Conservation (phyloP, 768 basidiomycete genomes). For the Russula sp. region DNA sequence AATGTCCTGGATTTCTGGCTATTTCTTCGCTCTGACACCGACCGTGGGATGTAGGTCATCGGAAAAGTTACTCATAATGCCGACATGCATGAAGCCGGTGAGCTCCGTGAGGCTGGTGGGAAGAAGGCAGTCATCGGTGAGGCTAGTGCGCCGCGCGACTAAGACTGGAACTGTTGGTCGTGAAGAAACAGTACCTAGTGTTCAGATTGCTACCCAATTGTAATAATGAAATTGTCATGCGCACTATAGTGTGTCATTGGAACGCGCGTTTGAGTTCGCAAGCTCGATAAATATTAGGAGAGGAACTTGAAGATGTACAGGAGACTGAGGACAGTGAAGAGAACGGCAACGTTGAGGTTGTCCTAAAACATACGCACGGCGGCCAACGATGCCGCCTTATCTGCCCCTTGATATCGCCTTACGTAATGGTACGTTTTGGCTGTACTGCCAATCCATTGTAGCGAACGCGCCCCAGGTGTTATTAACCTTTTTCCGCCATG, state of each 20-base stretch:
- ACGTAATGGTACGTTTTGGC: background rate
- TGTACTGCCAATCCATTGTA: background rate
- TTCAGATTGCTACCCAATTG: background rate
- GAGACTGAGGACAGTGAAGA: too few species aligned
- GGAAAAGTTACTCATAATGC: conserved; percentile 50
- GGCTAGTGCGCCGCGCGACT: conserved; percentile 46
- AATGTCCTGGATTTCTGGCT: background rate
- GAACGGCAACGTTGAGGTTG: background rate
- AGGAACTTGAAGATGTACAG: background rate
- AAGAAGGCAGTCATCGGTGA: conserved; percentile 45
- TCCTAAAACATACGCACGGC: too few species aligned
- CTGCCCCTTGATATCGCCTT: background rate
- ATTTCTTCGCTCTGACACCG: background rate
- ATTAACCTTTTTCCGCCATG: conserved; percentile 15
- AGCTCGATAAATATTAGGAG: background rate
- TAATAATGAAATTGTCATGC: background rate
- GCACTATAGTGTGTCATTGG: background rate
- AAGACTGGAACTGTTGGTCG: background rate
- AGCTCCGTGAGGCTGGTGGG: conserved; percentile 52
- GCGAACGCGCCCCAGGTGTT: background rate
- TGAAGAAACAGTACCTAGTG: background rate
- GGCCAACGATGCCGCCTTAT: too few species aligned
- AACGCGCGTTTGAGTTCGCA: background rate
- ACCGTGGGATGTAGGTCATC: conserved; percentile 39
- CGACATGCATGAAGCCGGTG: conserved; percentile 55